Evolutionary conservation across 1,139 yeast genomes (phyloP).

Genomic region (Yamadazyma blattariae): DNA sequence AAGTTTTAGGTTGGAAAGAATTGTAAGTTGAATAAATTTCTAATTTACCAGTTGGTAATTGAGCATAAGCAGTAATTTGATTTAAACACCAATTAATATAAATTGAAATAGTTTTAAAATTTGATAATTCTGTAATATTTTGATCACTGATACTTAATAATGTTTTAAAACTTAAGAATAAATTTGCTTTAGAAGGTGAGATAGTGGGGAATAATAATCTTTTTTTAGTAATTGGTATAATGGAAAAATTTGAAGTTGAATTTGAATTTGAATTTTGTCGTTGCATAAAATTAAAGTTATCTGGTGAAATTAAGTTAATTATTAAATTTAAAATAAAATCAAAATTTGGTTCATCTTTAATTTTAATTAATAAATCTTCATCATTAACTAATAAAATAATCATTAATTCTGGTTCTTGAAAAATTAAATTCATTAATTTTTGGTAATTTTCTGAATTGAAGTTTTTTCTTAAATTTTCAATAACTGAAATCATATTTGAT

Average conservation of each 20-base stretch:
- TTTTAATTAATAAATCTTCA: no score
- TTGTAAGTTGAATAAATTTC: conserved; percentile 21
- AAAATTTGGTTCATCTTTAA: not conserved
- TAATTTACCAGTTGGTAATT: conserved; percentile 13
- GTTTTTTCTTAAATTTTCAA: not conserved
- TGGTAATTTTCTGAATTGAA: not conserved
- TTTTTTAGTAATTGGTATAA: not conserved
- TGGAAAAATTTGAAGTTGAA: not conserved
- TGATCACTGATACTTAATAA: conserved; percentile 28
- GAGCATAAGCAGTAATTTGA: conserved; percentile 9
- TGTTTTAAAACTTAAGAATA: conserved; percentile 14
- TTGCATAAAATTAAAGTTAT: not conserved
- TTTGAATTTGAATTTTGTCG: not conserved
- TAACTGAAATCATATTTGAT: not conserved
- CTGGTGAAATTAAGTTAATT: not conserved
- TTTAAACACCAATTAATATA: conserved; percentile 11
- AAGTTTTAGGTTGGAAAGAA: conserved; percentile 21
- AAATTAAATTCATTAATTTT: not conserved
- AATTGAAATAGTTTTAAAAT: conserved; percentile 8
- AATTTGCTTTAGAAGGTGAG: conserved; percentile 3
- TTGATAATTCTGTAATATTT: conserved; percentile 12
- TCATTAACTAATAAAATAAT: no score
- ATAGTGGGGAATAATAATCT: conserved; percentile 1
- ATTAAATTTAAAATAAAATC: not conserved
- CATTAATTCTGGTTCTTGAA: no score